phyloP scores from a whole-genome alignment of 2,329 filamentous ascomycete species.

The Aspergillus tamarii region DNA sequence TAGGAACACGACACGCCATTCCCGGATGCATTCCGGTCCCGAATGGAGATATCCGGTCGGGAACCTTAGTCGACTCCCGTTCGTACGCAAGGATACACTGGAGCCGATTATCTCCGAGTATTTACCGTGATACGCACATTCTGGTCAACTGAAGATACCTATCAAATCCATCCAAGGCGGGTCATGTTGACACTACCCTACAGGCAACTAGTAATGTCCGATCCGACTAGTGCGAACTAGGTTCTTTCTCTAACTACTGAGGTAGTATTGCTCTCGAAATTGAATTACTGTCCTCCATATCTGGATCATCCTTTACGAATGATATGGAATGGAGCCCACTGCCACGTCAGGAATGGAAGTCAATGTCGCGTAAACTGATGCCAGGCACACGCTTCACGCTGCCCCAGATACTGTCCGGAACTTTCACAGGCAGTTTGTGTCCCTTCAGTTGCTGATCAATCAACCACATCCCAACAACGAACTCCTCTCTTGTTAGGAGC shows the following conservation, averaged over 20 bases:
- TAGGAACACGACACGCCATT: background rate
- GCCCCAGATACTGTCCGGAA: slow-evolving; percentile 52
- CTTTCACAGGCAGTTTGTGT: slow-evolving; percentile 49
- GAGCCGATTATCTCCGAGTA: background rate
- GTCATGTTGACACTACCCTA: background rate
- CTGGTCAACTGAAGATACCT: slow-evolving; percentile 3
- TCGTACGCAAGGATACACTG: background rate
- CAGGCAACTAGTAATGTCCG: background rate
- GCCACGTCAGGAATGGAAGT: background rate
- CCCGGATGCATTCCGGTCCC: background rate
- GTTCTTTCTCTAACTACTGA: background rate
- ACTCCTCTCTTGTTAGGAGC: slow-evolving; percentile 49
- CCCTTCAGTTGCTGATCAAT: slow-evolving; percentile 54
- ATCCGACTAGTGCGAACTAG: background rate
- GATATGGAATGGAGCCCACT: background rate
- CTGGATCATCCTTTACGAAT: background rate
- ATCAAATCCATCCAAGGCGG: slow-evolving; percentile 1
- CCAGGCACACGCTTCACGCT: slow-evolving; percentile 47
- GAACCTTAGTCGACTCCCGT: background rate
- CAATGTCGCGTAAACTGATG: slow-evolving; percentile 31
- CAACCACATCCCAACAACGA: slow-evolving; percentile 55
- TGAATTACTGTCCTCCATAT: background rate
- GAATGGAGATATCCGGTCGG: background rate
- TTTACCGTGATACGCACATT: background rate
- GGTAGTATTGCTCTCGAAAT: background rate